Evolutionary conservation across 2,329 filamentous ascomycete species (phyloP).

Genomic region (Penicillium verrucosum): DNA sequence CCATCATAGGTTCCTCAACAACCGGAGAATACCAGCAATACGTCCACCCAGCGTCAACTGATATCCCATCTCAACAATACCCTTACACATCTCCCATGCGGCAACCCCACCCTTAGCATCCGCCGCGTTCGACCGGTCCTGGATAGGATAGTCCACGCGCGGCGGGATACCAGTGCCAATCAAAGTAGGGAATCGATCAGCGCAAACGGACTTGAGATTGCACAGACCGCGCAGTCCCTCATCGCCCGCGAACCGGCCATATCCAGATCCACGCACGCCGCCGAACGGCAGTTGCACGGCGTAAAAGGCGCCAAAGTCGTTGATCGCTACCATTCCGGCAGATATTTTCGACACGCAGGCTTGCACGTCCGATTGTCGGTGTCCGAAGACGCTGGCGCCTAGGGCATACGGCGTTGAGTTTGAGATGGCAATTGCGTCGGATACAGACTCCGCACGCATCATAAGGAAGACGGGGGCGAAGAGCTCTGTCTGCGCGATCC

Average conservation of each 20-base stretch:
- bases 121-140: constrained; percentile 52
- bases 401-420: constrained; percentile 85
- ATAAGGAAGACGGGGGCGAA: constrained; percentile 89
- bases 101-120: constrained; percentile 51
- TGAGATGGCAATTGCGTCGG: constrained; percentile 70
- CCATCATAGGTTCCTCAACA: constrained; percentile 39
- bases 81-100: constrained; percentile 58
- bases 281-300: constrained; percentile 94
- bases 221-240: constrained; percentile 83
- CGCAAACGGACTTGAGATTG: constrained; percentile 82
- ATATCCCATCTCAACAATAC: constrained; percentile 47
- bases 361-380: constrained; percentile 59
- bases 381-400: constrained; percentile 83
- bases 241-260: constrained; percentile 86
- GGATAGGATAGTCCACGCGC: constrained; percentile 77
- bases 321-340: constrained; percentile 88
- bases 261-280: constrained; percentile 82
- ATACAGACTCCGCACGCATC: constrained; percentile 67
- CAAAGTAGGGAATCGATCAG: constrained; percentile 61
- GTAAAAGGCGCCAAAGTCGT: constrained; percentile 93
- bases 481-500: constrained; percentile 83
- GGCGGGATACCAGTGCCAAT: constrained; percentile 74
- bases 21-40: constrained; percentile 35
- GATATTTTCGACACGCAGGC: constrained; percentile 66
- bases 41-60: constrained; percentile 43